Conservation (phyloP, 2,329 filamentous ascomycete species). For the Rhinocladiella mackenziei region DNA sequence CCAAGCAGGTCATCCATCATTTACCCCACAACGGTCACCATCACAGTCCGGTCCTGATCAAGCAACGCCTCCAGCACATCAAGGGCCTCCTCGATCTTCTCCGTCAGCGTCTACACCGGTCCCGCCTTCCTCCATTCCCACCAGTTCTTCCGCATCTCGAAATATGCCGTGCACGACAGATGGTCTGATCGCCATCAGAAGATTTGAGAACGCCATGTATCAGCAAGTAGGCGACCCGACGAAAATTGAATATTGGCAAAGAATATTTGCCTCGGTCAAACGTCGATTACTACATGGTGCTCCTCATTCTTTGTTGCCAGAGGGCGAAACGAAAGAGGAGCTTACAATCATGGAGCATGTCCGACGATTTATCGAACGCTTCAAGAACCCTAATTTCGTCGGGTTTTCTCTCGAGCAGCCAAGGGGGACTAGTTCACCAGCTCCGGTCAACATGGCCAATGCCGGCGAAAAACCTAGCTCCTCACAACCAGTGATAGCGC, state of each 20-base stretch:
- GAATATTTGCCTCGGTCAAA: conserved; percentile 26
- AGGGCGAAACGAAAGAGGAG: conserved; percentile 26
- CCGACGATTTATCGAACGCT: conserved; percentile 22
- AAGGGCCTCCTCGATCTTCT: conserved; percentile 15
- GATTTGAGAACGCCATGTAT: conserved; percentile 25
- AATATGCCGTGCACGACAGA: conserved; percentile 27
- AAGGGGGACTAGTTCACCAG: conserved; percentile 14
- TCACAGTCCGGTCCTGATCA: conserved; percentile 9
- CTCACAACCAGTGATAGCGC: too few relatives aligned
- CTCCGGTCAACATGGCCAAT: conserved; percentile 1
- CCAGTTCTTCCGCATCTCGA: conserved; percentile 21
- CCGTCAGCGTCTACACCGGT: conserved; percentile 11
- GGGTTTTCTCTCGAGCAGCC: conserved; percentile 19
- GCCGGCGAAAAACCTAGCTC: neutral
- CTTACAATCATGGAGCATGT: conserved; percentile 26
- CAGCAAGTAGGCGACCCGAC: conserved; percentile 19
- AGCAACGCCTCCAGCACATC: conserved; percentile 9
- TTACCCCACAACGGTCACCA: conserved; percentile 8
- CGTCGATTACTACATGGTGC: conserved; percentile 25
- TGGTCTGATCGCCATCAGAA: conserved; percentile 21
- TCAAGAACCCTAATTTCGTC: conserved; percentile 27
- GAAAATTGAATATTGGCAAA: conserved; percentile 21
- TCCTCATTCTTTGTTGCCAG: conserved; percentile 16
- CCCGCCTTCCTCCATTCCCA: conserved; percentile 6
- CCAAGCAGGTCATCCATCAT: conserved; percentile 9